A percentile compares a stretch with the other conserved stretches of the same genome.
These are phyloP conservation scores for Beauveria medogensis DNA, from an alignment of 2,329 filamentous ascomycete species.

Conservation along the genomic window DNA sequence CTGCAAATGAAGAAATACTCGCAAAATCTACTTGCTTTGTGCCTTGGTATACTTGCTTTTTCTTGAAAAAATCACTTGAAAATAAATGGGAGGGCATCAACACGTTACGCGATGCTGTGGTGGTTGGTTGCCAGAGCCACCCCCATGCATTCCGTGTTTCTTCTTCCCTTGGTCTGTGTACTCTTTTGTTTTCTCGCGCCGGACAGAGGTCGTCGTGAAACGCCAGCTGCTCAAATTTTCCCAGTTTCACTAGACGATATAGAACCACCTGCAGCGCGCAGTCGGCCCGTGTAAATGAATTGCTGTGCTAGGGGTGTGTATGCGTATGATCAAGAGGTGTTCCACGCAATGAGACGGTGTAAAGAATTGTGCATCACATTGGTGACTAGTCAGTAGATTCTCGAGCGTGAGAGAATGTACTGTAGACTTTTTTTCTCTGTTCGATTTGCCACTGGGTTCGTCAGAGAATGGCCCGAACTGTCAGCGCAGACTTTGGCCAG, in stretches of 20 bases:
- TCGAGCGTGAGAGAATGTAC: neutral
- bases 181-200: neutral
- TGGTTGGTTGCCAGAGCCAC: too few species aligned
- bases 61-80: too few species aligned
- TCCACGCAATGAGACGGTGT: neutral
- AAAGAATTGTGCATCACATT: neutral
- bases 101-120: too few species aligned
- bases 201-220: neutral
- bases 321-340: neutral
- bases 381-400: neutral
- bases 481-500: neutral
- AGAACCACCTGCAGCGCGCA: neutral
- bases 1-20: too few species aligned
- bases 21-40: too few species aligned
- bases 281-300: slow-evolving; percentile 2
- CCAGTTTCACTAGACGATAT: slow-evolving; percentile 10
- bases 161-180: too few species aligned
- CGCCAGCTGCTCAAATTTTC: neutral
- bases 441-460: neutral
- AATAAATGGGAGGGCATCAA: too few species aligned
- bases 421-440: neutral
- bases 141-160: too few species aligned
- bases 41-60: too few species aligned
- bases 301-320: neutral
- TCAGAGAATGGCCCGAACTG: slow-evolving; percentile 5